A percentile compares a stretch with the other conserved stretches of the same genome.
Conservation (phyloP, 371 early-diverging fungal species). For the Fennellomyces sp. region DNA sequence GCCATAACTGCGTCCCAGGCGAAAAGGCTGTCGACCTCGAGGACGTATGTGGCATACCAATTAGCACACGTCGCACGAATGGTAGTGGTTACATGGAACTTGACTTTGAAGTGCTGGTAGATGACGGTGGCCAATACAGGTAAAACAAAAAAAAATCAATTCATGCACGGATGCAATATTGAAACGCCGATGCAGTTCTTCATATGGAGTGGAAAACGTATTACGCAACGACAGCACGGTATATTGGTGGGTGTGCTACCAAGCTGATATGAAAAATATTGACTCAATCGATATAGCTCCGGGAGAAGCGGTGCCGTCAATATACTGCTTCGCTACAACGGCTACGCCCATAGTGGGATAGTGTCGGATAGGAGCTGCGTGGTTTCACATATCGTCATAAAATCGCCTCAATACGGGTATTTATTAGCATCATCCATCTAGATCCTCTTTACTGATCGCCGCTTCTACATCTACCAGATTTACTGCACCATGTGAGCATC, state of each 20-base stretch:
- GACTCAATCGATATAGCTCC: constrained; percentile 14
- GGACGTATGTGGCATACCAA: constrained; percentile 1
- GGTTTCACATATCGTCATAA: constrained; percentile 23
- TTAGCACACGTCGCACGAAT: neutral
- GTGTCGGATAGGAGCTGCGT: constrained; percentile 19
- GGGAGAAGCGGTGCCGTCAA: constrained; percentile 25
- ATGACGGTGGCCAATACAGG: constrained; percentile 22
- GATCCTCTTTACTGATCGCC: neutral
- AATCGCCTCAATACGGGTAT: constrained; percentile 28
- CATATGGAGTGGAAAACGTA: constrained; percentile 27
- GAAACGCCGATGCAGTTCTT: neutral
- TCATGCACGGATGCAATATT: neutral
- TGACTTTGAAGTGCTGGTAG: constrained; percentile 2
- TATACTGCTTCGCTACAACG: constrained; percentile 18
- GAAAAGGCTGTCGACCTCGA: constrained; percentile 7
- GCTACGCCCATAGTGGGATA: constrained; percentile 5
- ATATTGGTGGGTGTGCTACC: constrained; percentile 18
- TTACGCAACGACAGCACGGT: constrained; percentile 25
- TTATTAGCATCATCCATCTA: neutral
- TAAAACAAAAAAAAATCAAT: neutral
- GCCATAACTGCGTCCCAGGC: constrained; percentile 6
- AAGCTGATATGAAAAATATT: neutral
- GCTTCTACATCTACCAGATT: constrained; percentile 5
- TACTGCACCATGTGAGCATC: constrained; percentile 26
- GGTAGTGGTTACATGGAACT: neutral